A percentile compares a stretch with the other conserved stretches of the same genome.
These are phyloP conservation scores for Penicillium janthinellum DNA, from an alignment of 2,329 filamentous ascomycete species.

Conservation along the genomic window DNA sequence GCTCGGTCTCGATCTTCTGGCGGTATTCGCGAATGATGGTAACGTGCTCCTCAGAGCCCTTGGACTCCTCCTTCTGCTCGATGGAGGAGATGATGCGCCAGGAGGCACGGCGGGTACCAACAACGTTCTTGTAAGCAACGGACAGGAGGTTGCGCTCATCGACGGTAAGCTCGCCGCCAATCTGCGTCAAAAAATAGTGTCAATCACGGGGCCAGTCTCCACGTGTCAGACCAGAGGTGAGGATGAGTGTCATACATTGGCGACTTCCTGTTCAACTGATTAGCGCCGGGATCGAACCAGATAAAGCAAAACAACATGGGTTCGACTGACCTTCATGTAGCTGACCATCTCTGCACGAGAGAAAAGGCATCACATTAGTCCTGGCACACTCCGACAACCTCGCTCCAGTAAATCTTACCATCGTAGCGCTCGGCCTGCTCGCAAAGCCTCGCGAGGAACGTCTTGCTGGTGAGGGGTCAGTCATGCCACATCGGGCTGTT, in stretches of 20 bases:
- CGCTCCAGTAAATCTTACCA: constrained; percentile 57
- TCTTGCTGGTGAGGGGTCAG: constrained; percentile 73
- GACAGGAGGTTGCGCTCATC: constrained; percentile 89
- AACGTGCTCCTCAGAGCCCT: constrained; percentile 95
- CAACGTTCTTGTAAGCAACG: constrained; percentile 99
- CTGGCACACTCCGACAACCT: neutral
- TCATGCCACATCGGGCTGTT: constrained; percentile 20
- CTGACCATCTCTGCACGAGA: constrained; percentile 79
- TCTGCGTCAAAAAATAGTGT: constrained; percentile 42
- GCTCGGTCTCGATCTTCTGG: constrained; percentile 95
- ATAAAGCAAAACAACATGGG: constrained; percentile 20
- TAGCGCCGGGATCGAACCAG: constrained; percentile 23
- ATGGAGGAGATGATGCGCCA: constrained; percentile 99
- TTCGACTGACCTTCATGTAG: constrained; percentile 82
- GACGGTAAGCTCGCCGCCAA: constrained; percentile 68
- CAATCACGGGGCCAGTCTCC: constrained; percentile 20
- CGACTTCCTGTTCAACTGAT: constrained; percentile 71
- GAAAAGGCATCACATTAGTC: constrained; percentile 31
- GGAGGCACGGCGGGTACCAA: constrained; percentile 95
- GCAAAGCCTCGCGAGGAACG: constrained; percentile 98
- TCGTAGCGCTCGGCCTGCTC: constrained; percentile 99
- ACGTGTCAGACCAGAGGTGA: constrained; percentile 14
- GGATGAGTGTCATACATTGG: constrained; percentile 65
- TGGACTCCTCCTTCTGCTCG: constrained; percentile 99
- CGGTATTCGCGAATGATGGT: constrained; percentile 94